Evolutionary conservation across 495 filamentous ascomycete species (phyloP).

Genomic region (Staphylotrichum tortipilum): DNA sequence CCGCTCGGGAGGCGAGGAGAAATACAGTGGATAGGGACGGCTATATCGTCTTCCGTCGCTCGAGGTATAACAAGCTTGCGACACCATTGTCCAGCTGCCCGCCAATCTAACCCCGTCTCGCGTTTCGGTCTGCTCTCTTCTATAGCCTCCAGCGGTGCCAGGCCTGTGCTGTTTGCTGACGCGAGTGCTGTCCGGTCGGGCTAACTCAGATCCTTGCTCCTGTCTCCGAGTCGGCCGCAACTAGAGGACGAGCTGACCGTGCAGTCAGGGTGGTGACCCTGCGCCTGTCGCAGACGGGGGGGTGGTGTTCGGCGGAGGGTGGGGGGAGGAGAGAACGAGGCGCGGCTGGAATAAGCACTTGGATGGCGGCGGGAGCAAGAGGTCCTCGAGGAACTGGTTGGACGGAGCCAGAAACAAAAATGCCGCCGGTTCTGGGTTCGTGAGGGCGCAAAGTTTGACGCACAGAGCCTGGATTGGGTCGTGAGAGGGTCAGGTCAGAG

Average conservation of each 20-base stretch:
- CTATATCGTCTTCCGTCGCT: conserved; percentile 34
- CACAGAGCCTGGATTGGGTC: background rate
- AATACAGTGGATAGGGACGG: conserved; percentile 29
- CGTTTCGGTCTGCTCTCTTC: background rate
- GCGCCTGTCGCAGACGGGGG: background rate
- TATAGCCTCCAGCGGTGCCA: background rate
- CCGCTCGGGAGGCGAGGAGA: conserved; percentile 27
- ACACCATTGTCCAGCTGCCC: conserved; percentile 32
- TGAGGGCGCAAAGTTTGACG: background rate
- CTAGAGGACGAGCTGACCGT: background rate
- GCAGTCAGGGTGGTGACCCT: background rate
- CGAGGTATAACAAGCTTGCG: conserved; percentile 29
- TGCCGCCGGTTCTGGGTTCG: background rate
- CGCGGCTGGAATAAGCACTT: no score
- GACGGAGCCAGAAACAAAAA: background rate
- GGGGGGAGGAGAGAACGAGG: no score
- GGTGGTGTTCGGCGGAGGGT: no score
- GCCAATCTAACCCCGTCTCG: background rate
- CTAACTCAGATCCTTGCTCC: conserved; percentile 12
- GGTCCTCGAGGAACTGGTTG: no score
- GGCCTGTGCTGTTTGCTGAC: background rate
- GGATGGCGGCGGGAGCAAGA: no score
- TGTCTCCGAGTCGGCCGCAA: conserved; percentile 12
- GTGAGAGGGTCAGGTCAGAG: background rate
- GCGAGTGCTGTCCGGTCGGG: conserved; percentile 2